A percentile compares a stretch with the other conserved stretches of the same genome.
phyloP scores from a whole-genome alignment of 805 yeast species.

The Lipomyces spencermartinsiae region DNA sequence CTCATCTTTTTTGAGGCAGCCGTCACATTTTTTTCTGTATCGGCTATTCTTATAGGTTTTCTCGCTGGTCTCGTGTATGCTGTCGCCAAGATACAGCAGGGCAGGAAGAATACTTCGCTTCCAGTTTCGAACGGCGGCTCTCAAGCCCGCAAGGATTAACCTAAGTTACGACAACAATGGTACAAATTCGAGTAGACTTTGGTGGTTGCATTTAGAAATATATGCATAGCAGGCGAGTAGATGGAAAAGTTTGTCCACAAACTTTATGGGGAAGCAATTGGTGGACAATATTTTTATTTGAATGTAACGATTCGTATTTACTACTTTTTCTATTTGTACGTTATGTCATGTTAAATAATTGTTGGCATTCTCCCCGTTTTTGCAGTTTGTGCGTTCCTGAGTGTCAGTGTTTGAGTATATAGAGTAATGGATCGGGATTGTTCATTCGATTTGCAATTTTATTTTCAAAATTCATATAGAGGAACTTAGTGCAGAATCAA shows the following conservation, averaged over 20 bases:
- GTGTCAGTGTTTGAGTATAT: background rate
- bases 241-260: no score
- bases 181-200: background rate
- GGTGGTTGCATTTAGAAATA: background rate
- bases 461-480: background rate
- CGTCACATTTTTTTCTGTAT: slow-evolving; percentile 86
- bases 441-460: background rate
- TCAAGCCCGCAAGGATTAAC: slow-evolving; percentile 35
- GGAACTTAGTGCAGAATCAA: no score
- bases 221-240: background rate
- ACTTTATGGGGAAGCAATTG: background rate
- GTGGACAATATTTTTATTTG: background rate
- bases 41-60: slow-evolving; percentile 92
- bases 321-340: background rate
- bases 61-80: slow-evolving; percentile 95
- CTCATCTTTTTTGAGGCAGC: slow-evolving; percentile 94
- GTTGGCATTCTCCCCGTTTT: background rate
- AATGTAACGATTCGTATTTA: background rate
- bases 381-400: background rate
- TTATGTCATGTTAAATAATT: background rate
- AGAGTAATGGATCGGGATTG: background rate
- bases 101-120: slow-evolving; percentile 45
- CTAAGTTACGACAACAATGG: background rate
- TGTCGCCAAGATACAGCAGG: slow-evolving; percentile 91
- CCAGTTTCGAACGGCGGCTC: slow-evolving; percentile 27